Evolutionary conservation across 1,139 yeast genomes (phyloP).

Genomic region (Zhuliangozyma parablackwelliae): DNA sequence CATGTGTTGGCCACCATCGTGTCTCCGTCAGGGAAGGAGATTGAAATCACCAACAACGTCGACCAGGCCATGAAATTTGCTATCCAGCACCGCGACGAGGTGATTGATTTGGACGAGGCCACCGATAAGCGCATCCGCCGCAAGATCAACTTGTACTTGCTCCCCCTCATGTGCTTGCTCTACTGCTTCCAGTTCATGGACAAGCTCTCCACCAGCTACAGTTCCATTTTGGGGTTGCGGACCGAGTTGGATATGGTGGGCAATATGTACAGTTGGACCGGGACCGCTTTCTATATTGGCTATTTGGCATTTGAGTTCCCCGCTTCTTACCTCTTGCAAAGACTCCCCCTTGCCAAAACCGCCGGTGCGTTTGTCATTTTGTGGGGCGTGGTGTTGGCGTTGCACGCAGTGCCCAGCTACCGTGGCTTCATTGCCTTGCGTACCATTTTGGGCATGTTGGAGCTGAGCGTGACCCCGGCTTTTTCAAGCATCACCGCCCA

Average conservation of each 20-base stretch:
- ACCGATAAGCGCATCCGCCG: constrained; percentile 18
- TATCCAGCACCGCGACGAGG: constrained; percentile 10
- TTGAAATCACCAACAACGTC: constrained; percentile 28
- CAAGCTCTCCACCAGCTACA: constrained; percentile 54
- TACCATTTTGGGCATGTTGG: constrained; percentile 48
- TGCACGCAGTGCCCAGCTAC: constrained; percentile 26
- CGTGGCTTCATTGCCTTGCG: constrained; percentile 30
- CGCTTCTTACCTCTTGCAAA: constrained; percentile 37
- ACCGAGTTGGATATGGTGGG: constrained; percentile 47
- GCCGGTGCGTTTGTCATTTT: constrained; percentile 19
- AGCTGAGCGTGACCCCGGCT: constrained; percentile 53
- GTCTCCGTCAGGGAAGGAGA: constrained; percentile 26
- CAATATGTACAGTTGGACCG: constrained; percentile 52
- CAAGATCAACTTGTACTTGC: constrained; percentile 51
- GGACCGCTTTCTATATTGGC: constrained; percentile 53
- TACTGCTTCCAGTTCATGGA: constrained; percentile 65
- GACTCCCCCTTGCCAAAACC: constrained; percentile 27
- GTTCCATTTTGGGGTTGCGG: constrained; percentile 58
- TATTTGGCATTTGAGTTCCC: constrained; percentile 46
- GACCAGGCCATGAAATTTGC: constrained; percentile 32
- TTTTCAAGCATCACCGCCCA: constrained; percentile 46
- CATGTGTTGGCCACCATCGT: constrained; percentile 21
- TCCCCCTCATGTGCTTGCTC: constrained; percentile 53
- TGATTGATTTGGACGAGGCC: constrained; percentile 15
- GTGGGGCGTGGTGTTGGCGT: constrained; percentile 28